Conservation (phyloP, 1,284 basidiomycete genomes). For the Mycosarcoma maydis region DNA sequence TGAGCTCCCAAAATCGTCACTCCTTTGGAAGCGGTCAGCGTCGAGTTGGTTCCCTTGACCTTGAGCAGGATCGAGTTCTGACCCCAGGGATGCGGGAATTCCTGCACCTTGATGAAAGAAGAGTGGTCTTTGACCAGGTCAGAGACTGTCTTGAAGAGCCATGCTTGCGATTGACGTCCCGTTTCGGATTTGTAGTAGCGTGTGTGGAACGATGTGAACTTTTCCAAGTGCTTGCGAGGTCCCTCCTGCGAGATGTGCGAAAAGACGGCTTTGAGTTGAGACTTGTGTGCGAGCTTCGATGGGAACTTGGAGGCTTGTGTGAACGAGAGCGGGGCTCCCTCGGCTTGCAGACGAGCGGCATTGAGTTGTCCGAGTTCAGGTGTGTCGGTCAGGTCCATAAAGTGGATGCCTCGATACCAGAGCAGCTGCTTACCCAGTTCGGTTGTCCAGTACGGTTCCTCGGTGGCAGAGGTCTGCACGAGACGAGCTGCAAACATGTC, state of each 20-base stretch:
- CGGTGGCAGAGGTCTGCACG: conserved; percentile 36
- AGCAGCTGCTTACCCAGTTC: conserved; percentile 56
- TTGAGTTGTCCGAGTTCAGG: conserved; percentile 26
- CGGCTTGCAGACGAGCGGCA: conserved; percentile 1
- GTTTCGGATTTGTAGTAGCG: conserved; percentile 73
- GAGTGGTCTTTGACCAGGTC: conserved; percentile 20
- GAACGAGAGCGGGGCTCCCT: background rate
- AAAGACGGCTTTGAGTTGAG: conserved; percentile 43
- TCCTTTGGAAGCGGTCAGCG: conserved; percentile 58
- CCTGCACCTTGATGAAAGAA: conserved; percentile 75
- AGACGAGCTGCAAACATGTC: conserved; percentile 26
- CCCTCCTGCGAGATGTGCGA: conserved; percentile 46
- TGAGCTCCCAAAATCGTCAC: conserved; percentile 80
- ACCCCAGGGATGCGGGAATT: conserved; percentile 89
- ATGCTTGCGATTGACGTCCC: conserved; percentile 79
- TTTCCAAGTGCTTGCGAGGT: conserved; percentile 45
- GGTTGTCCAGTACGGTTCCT: conserved; percentile 56
- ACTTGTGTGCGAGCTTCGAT: conserved; percentile 17
- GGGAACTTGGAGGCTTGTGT: conserved; percentile 39
- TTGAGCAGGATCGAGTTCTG: conserved; percentile 82
- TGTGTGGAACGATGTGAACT: conserved; percentile 71
- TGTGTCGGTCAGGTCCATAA: conserved; percentile 61
- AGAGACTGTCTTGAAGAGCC: conserved; percentile 72
- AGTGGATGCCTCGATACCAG: conserved; percentile 41
- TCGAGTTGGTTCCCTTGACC: conserved; percentile 44